A percentile compares a stretch with the other conserved stretches of the same genome.
Evolutionary conservation across 768 basidiomycete genomes (phyloP).

Genomic region (Lentinula detonsa): DNA sequence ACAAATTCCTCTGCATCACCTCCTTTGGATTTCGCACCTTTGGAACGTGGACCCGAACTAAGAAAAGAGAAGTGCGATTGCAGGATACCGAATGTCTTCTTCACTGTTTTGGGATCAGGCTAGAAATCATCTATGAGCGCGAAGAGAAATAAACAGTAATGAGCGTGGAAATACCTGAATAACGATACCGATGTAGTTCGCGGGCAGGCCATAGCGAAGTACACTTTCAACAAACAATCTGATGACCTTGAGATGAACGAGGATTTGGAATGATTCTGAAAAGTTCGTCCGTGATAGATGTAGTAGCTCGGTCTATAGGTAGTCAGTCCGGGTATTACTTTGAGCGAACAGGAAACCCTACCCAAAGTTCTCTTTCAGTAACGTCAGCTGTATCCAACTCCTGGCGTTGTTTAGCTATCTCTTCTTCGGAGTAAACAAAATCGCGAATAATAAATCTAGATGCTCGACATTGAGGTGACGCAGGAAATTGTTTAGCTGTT

Average conservation of each 20-base stretch:
- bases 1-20: conserved; percentile 60
- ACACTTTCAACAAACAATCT: conserved; percentile 94
- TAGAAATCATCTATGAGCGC: conserved; percentile 20
- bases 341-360: conserved; percentile 22
- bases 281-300: conserved; percentile 92
- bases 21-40: conserved; percentile 38
- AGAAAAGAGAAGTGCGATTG: conserved; percentile 81
- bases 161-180: conserved; percentile 47
- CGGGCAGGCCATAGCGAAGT: conserved; percentile 90
- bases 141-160: background rate
- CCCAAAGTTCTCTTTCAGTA: conserved; percentile 97
- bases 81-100: conserved; percentile 70
- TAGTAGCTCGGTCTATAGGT: conserved; percentile 80
- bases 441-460: conserved; percentile 90
- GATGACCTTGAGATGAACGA: conserved; percentile 90
- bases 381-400: conserved; percentile 75
- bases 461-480: background rate
- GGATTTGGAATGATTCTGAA: conserved; percentile 90
- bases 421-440: conserved; percentile 83
- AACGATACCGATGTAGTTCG: conserved; percentile 77
- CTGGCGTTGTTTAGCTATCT: conserved; percentile 71
- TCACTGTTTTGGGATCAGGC: conserved; percentile 83
- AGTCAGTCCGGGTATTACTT: background rate
- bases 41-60: conserved; percentile 62
- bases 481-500: background rate